phyloP scores from a whole-genome alignment of 257 asterid species.

The Datura wrightii region DNA sequence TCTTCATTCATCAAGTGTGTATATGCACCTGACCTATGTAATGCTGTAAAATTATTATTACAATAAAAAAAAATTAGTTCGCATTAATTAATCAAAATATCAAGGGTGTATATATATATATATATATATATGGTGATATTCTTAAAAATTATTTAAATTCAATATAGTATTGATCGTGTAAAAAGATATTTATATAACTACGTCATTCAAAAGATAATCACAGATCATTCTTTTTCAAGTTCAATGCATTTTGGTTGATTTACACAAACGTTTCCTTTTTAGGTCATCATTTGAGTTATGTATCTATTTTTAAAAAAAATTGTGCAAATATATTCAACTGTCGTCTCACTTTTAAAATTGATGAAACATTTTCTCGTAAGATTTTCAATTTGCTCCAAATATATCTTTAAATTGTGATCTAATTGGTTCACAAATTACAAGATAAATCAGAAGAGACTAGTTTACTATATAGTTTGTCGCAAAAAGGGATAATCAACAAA shows the following conservation, averaged over 20 bases:
- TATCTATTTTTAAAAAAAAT: too few relatives aligned
- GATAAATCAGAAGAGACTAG: background rate
- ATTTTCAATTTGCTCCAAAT: background rate
- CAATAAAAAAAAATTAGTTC: background rate
- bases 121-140: too few relatives aligned
- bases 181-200: background rate
- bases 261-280: too few relatives aligned
- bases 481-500: too few relatives aligned
- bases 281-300: too few relatives aligned
- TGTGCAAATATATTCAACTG: too few relatives aligned
- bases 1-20: constrained; percentile 15
- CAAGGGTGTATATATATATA: too few relatives aligned
- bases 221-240: background rate
- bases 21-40: constrained; percentile 7
- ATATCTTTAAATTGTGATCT: background rate
- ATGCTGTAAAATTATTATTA: background rate
- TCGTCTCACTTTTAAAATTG: background rate
- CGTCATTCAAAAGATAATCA: background rate
- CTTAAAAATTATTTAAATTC: too few relatives aligned
- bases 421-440: background rate
- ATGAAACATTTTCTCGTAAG: background rate
- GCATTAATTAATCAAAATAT: background rate
- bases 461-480: too few relatives aligned
- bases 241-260: background rate
- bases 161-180: background rate